Base-by-base conservation (phyloP, 1,284 basidiomycete species). In the Ceratobasidium sp. region DNA sequence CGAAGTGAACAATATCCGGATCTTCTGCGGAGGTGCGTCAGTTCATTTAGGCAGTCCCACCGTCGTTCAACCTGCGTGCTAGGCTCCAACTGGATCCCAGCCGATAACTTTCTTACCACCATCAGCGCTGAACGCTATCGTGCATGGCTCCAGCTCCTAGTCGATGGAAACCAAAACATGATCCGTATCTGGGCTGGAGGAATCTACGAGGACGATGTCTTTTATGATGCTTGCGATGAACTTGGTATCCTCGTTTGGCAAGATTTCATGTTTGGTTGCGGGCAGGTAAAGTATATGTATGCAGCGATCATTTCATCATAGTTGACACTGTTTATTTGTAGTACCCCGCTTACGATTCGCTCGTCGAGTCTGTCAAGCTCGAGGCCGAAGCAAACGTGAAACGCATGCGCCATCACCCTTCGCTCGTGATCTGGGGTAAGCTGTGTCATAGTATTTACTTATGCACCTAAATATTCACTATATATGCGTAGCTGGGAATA, bases 191-290 rank as follows among this genome's bases (percentile, higher is more conserved):
- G 92, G 92, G 93, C 91, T 72, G 93, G 93, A 21, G 93, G 93
- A 0, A 86, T 93, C 60, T 94, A 93, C 78, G 92, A 94, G 78
- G 80, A 86, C 5, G 89, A 93, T 72, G 79, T 79, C 30, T 94
- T 94, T 81, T 94, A 94, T 79, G 86, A 91, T 65, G 87, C 88
- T 45, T 93, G 92, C 76, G 92, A 93, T 78, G 89, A 87, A 76
- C 82, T 88, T 21, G 87, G 87, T 4, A 83, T 94, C 67, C 84
- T 94, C 41, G 91, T 94, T 26, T 94, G 93, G 93, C 92, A 94
- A 80, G 93, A 94, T 79, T 93, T 94, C 79, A 89, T 91, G 86
- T 94, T 95, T 78, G 92, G 88, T 16, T 95, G 93, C 78, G 93
- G 92, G 0, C 82, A 85, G 2, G 64, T 67, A 26, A 50, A 45